Base-by-base conservation (phyloP, 2,329 filamentous ascomycete genomes). In the Sarocladiaceae sp. region DNA sequence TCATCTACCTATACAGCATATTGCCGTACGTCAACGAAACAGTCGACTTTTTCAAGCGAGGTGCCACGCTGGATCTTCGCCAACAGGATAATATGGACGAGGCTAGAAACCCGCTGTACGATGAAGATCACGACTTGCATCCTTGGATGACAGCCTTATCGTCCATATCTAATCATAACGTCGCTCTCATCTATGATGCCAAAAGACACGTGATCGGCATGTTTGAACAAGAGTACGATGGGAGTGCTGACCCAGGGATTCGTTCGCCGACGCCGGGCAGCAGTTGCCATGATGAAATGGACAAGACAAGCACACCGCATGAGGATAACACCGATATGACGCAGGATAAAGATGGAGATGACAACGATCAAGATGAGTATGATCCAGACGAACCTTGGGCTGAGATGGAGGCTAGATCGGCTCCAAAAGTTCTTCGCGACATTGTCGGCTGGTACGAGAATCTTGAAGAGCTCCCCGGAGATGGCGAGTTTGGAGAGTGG, bases 1-100 rank as follows among this genome's bases (percentile, higher is more conserved):
- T 56, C 41, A 50, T 56, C 35, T 55, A 55, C 45, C 51, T 57
- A 16, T 57, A 55, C 43, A 51, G 50, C 49, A 52, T 56, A 34
- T 40, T 57, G 2, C 54, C 54, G 13, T 56, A 55, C 44, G 29
- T 57, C 40, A 21, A 57, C 9, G 19, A 46, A 3, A 20, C 18
- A 5, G 12, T 19, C 11, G 49, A 51, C 35, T 56, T 58, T 33
- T 52, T 53, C 42, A 41, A 48, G 12, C 47, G 48, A 18, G 43
- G 51, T 31, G 29, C 34, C 9, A 55, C 47, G 16, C 48, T 48
- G 41, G 53, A 54, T 48, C 56, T 44, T 43, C 54, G 45, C 43
- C 3, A 44, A n/a, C 21, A 45, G 32, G 12, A 32, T 1, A 41
- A 53, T 16, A 48, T 57, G 16, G 20, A 35, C 19, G 41, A 15